Evolutionary conservation across 192 early-diverging fungal species (phyloP).

Genomic region (Phycomyces blakesleeanus): DNA sequence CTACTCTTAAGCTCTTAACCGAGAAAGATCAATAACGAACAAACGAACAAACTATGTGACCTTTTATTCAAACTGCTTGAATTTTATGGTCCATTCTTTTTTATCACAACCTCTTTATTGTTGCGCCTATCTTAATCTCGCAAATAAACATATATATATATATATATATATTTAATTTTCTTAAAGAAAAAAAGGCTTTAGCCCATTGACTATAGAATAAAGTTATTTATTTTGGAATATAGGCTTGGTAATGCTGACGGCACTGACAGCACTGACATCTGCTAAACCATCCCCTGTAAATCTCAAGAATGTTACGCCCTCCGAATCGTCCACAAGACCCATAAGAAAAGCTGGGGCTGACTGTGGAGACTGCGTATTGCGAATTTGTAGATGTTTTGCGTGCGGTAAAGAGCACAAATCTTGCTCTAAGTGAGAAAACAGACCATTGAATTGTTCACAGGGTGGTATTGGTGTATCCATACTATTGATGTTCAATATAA

Average conservation of each 20-base stretch:
- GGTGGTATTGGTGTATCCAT: slow-evolving; percentile 1
- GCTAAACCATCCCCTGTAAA: slow-evolving; percentile 21
- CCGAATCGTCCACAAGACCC: slow-evolving; percentile 18
- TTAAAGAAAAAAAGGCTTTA: too few relatives aligned
- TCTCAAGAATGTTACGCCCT: slow-evolving; percentile 20
- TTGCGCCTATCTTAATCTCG: too few relatives aligned
- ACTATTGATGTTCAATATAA: slow-evolving; percentile 8
- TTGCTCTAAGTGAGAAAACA: background rate
- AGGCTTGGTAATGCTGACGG: too few relatives aligned
- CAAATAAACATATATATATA: too few relatives aligned
- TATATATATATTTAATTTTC: too few relatives aligned
- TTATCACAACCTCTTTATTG: too few relatives aligned
- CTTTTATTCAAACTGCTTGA: too few relatives aligned
- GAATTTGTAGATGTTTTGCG: background rate
- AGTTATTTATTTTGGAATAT: too few relatives aligned
- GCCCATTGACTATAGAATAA: too few relatives aligned
- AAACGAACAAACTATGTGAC: too few relatives aligned
- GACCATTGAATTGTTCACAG: background rate
- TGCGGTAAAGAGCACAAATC: background rate
- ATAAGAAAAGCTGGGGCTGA: slow-evolving; percentile 11
- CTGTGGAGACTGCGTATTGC: background rate
- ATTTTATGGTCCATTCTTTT: too few relatives aligned
- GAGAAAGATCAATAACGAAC: background rate
- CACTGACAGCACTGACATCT: slow-evolving; percentile 5
- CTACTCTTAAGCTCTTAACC: background rate